Base-by-base conservation (phyloP, 805 yeast species). In the Metschnikowia bowlesiae region DNA sequence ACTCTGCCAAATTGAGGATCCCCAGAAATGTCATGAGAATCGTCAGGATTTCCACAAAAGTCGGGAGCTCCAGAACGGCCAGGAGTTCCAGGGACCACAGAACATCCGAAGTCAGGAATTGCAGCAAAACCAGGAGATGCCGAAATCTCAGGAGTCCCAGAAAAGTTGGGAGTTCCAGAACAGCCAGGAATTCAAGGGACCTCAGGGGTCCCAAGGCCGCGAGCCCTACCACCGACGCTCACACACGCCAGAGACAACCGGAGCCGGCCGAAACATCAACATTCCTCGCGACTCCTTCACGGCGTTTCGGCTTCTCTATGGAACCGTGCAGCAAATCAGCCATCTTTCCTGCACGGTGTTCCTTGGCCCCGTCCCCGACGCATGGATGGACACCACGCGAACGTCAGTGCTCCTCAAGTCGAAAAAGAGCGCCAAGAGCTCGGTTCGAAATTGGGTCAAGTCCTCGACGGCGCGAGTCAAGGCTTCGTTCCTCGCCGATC, bases 251-350 rank as follows among this genome's bases (percentile, higher is more conserved):
- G 16, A n/a, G 10, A 37, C 8, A 29, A 13, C 5, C 29, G 13
- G 34, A 11, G 34, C 13, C 34, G n/a, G 6, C 13, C 10, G 36
- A 13, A 6, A 13, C 8, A 49, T 61, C 34, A 52, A 50, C 18
- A 67, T 82, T 16, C 87, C 87, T 4, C 64, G 60, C 36, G 53
- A 68, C 30, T 83, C 89, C 1, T 85, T 80, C 65, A 81, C 89
- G 0, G 84, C 86, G 0, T 81, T 75, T 51, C 70, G 87, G 39
- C 66, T 87, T 28, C 65, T 74, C 13, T 83, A 82, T 62, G 73
- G 79, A n/a, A 68, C 74, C 8, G 69, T 84, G 0, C 46, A 58
- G 4, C 78, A 80, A 48, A 61, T 87, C 6, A 68, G 81, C 26
- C 67, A 70, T n/a, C 66, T 70, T 9, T 74, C 88, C 0, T 69